Evolutionary conservation across 1,139 yeast species (phyloP).

Genomic region (Blastobotrys malaysiensis): DNA sequence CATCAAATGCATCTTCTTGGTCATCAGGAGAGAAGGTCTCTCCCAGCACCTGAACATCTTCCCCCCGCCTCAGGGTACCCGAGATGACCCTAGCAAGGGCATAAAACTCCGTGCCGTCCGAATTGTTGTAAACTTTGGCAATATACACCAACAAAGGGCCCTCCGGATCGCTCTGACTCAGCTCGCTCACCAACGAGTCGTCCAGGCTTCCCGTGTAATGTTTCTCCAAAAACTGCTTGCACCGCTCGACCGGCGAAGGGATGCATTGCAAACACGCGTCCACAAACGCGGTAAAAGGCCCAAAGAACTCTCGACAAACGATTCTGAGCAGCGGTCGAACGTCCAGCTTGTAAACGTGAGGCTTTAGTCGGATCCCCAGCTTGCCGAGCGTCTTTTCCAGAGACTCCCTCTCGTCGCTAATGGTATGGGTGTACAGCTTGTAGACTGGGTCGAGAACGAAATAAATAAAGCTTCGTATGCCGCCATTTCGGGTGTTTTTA

Average conservation of each 20-base stretch:
- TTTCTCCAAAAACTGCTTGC: conserved; percentile 12
- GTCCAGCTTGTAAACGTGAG: conserved; percentile 40
- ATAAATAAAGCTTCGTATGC: conserved; percentile 53
- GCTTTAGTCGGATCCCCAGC: conserved; percentile 29
- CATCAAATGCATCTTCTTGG: conserved; percentile 45
- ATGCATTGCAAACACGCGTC: conserved; percentile 41
- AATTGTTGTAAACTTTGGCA: conserved; percentile 53
- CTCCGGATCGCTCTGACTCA: conserved; percentile 32
- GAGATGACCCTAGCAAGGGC: conserved; percentile 57
- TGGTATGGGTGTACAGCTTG: conserved; percentile 58
- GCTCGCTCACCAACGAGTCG: conserved; percentile 18
- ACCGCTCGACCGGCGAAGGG: conserved; percentile 41
- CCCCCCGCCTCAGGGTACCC: conserved; percentile 52
- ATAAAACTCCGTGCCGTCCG: conserved; percentile 42
- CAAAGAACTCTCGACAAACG: conserved; percentile 53
- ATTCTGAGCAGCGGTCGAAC: conserved; percentile 52
- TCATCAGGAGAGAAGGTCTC: conserved; percentile 48
- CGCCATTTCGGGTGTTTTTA: conserved; percentile 21
- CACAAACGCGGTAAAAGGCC: conserved; percentile 48
- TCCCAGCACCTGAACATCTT: conserved; percentile 52
- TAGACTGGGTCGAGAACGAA: conserved; percentile 77
- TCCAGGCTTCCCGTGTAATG: conserved; percentile 29
- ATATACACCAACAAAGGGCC: conserved; percentile 54
- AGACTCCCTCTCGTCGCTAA: conserved; percentile 49
- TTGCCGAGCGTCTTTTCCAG: conserved; percentile 42